Conservation (phyloP, 1,284 basidiomycete genomes). For the Cutaneotrichosporon daszewskae region DNA sequence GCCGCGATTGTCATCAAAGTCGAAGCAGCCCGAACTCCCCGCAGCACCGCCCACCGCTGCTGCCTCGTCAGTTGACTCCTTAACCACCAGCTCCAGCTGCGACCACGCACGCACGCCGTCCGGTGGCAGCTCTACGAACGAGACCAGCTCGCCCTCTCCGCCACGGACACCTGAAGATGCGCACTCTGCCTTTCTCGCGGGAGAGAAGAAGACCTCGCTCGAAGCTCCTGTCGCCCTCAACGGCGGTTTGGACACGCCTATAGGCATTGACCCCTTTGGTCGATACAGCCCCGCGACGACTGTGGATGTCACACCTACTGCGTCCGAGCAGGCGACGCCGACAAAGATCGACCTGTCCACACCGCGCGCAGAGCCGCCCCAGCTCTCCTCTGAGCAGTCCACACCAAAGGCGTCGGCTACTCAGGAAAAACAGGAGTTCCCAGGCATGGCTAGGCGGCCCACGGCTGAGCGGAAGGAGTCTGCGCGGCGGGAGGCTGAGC, state of each 20-base stretch:
- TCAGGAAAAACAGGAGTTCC: too few species aligned
- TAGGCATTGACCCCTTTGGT: background rate
- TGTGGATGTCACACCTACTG: background rate
- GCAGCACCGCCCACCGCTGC: background rate
- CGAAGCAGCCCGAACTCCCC: background rate
- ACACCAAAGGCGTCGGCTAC: too few species aligned
- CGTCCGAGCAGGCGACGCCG: slow-evolving; percentile 1
- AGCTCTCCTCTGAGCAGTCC: background rate
- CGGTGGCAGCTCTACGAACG: slow-evolving; percentile 36
- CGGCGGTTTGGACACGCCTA: background rate
- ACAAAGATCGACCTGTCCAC: slow-evolving; percentile 2
- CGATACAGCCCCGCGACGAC: background rate
- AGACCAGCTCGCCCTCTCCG: slow-evolving; percentile 39
- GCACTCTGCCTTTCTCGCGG: slow-evolving; percentile 9
- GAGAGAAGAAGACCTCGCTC: slow-evolving; percentile 2
- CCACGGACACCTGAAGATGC: slow-evolving; percentile 37
- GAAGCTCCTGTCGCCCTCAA: slow-evolving; percentile 5
- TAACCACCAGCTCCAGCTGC: slow-evolving; percentile 20
- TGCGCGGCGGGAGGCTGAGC: too few species aligned
- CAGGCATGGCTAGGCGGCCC: too few species aligned
- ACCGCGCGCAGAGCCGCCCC: background rate
- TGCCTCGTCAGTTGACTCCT: slow-evolving; percentile 4
- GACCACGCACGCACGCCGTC: slow-evolving; percentile 44
- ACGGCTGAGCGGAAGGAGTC: too few species aligned
- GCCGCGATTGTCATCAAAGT: slow-evolving; percentile 14